Evolutionary conservation across 2,329 filamentous ascomycete genomes (phyloP).

Genomic region (Chalara sp.): DNA sequence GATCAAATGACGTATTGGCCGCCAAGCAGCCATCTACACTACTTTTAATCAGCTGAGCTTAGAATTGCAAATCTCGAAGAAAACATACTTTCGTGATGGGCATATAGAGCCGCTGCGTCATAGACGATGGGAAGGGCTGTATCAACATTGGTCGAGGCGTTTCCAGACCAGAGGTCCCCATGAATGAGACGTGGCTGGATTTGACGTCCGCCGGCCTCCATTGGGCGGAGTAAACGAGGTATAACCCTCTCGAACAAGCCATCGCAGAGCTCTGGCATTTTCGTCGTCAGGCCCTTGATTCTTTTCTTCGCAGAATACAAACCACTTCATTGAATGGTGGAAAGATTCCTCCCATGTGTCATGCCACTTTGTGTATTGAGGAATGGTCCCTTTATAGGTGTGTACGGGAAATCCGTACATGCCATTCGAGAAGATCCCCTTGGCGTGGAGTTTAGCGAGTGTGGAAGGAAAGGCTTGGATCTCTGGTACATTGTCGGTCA

Average conservation of each 20-base stretch:
- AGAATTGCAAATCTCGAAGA: too few relatives aligned
- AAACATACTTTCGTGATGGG: conserved; percentile 4
- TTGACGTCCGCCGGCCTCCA: conserved; percentile 1
- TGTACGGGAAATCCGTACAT: conserved; percentile 31
- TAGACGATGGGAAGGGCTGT: conserved; percentile 6
- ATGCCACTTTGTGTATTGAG: conserved; percentile 29
- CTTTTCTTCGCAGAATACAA: background rate
- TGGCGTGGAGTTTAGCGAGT: conserved; percentile 20
- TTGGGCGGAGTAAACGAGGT: conserved; percentile 1
- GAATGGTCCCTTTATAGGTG: conserved; percentile 26
- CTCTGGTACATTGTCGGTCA: conserved; percentile 15
- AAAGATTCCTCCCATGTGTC: conserved; percentile 29
- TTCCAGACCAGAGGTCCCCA: conserved; percentile 10
- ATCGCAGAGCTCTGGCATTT: background rate
- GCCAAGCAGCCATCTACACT: too few relatives aligned
- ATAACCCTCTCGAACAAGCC: conserved; percentile 2
- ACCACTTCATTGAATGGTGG: background rate
- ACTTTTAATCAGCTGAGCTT: too few relatives aligned
- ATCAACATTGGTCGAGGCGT: conserved; percentile 1
- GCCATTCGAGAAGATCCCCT: conserved; percentile 12
- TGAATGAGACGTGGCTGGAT: conserved; percentile 10
- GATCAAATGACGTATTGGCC: too few relatives aligned
- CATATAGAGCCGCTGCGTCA: conserved; percentile 1
- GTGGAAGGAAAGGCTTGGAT: conserved; percentile 9
- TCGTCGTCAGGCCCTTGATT: background rate